These are phyloP conservation scores for Azolla pinnata DNA, from an alignment of 75 land plant species.

Conservation along the genomic window DNA sequence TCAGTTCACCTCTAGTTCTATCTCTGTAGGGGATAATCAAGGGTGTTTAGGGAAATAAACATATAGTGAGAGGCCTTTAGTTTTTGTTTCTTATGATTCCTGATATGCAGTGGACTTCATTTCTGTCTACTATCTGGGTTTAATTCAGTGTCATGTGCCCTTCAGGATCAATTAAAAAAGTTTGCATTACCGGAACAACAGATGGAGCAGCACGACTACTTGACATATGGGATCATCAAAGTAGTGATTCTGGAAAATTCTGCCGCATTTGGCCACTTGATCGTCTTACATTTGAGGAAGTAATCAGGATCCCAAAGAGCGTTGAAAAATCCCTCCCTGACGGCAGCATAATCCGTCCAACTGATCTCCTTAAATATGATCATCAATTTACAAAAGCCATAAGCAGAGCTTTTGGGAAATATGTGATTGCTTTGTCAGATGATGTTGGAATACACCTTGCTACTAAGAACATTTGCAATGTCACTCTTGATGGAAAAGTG, in stretches of 20 bases:
- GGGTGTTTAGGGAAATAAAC: not conserved
- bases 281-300: constrained; percentile 13
- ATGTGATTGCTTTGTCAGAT: constrained; percentile 16
- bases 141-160: not conserved
- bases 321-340: constrained; percentile 5
- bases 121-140: not conserved
- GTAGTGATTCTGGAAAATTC: constrained; percentile 8
- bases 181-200: constrained; percentile 18
- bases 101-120: too few species aligned
- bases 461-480: constrained; percentile 16
- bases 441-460: constrained; percentile 17
- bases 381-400: constrained; percentile 18
- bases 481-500: constrained; percentile 19
- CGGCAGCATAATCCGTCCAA: constrained; percentile 16
- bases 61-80: too few species aligned
- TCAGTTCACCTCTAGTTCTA: not conserved
- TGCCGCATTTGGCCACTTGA: constrained; percentile 21
- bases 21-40: not conserved
- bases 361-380: constrained; percentile 14
- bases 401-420: constrained; percentile 15
- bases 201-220: constrained; percentile 15
- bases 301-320: constrained; percentile 1
- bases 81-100: too few species aligned
- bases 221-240: constrained; percentile 15
- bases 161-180: constrained; percentile 12